Evolutionary conservation across 805 yeast genomes (phyloP), one percentile per base, ranked within the genome.

Genomic region (Hanseniaspora occidentalis): DNA sequence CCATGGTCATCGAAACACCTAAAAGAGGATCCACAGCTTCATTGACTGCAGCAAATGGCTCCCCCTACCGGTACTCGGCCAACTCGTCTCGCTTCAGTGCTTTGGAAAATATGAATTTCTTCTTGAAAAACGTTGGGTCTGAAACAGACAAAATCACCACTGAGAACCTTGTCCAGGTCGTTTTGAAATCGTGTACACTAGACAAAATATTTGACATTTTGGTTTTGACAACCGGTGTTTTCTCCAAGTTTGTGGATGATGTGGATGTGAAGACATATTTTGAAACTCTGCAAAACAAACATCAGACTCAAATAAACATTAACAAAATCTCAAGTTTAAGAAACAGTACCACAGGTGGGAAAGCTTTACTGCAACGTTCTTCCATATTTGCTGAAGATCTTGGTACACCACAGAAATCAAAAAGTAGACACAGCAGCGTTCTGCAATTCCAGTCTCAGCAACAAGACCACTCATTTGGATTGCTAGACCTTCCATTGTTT

Each of bases 161-260:
- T 4, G 46, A 64, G 50, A 43, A 64, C 50, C 17, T 52, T 41
- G 52, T 67, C 18, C 56, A 61, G 41, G 79, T 74, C 6, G 79
- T 71, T 6, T 60, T 75, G 21, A 78, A 77, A 49, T 73, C 84
- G 3, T 92, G 92, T 1, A 70, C 83, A 1, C 60, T 84, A 42
- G 92, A 84, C 35, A 75, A 77, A 49, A 67, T 89, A 49, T 68
- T 86, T 41, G 96, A 89, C 57, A 68, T 88, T 18, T 60, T 89
- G 39, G 85, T 89, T 4, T 67, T 73, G 55, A 89, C 82, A 17
- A 79, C 72, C 31, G 72, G 71, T 49, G 75, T 72, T 41, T 85
- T 75, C 53, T 62, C 68, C 2, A 63, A 61, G 29, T 51, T 54
- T 29, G 67, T 74, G 8, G 60, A 61, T 25, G 58, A 63, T 18